Evolutionary conservation across 176 grass and related monocot genomes (phyloP), one percentile per base, ranked within the genome.

Genomic region (Calamus simplicifolius): DNA sequence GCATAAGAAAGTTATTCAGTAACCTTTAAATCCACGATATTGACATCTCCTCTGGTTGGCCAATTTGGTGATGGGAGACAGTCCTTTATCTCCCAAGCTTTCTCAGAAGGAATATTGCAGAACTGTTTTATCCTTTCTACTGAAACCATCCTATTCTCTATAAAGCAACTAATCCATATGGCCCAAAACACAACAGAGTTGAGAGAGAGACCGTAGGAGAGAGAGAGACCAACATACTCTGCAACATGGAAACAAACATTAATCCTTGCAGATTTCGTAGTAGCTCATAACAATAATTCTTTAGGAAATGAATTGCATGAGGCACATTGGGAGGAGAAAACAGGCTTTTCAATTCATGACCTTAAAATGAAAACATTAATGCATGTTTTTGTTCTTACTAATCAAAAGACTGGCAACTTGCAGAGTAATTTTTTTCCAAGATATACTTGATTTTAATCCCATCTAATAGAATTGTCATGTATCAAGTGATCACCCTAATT

Each of bases 101-200:
- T 72, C 73, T 98, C 93, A 25, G 79, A 89, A 27, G 87, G 67
- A 54, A 98, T 98, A 76, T 67, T 98, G 67, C 79, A 78, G 67
- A 98, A 98, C 25, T 98, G 93, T 59, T 88, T 98, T 73, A 98
- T 92, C 74, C 93, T 83, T 81, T 98, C 93, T 2, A 92, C 93
- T 0, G 93, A 92, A 10, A 98, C 88, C 88, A 92, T 98, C 52
- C 71, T 85, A 66, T 98, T 98, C 59, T 98, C 93, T 19, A 98
- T 83, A 68, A 85, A 83, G 76, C 88, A 98, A 74, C 93, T 98
- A 29, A 92, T 55, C 93, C 93, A 98, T 74, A 83, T 67, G 54
- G 84, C 63, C 73, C 75, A 98, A 60, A 98, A 98, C 56, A 98
- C 28, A 18, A 75, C 88, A 49, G 63, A 35, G 48, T 98, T 98